Evolutionary conservation across 441 rosid species (phyloP).

Genomic region (Jatropha podagrica): DNA sequence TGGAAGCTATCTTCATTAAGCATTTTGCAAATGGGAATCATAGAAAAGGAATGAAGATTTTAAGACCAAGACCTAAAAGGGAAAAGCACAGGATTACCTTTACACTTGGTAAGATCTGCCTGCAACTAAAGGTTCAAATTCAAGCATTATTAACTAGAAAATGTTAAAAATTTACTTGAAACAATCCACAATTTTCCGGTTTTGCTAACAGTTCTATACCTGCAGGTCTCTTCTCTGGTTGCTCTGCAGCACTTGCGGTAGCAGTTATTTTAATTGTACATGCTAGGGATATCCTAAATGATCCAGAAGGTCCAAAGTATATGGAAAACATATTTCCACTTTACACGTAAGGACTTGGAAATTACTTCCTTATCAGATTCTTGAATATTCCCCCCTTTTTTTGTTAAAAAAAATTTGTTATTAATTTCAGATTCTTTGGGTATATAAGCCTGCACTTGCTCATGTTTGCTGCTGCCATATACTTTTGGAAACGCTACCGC

Average conservation of each 20-base stretch:
- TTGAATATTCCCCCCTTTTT: not conserved
- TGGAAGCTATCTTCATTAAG: slow-evolving; percentile 57
- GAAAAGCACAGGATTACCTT: slow-evolving; percentile 71
- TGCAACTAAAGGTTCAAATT: not conserved
- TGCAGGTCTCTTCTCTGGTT: slow-evolving; percentile 73
- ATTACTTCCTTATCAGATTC: not conserved
- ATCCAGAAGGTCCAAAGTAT: slow-evolving; percentile 46
- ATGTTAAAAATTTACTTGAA: not conserved
- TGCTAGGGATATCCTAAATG: slow-evolving; percentile 47
- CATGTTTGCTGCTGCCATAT: slow-evolving; percentile 56
- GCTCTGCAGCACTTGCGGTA: slow-evolving; percentile 55
- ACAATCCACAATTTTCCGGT: not conserved
- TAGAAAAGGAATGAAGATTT: slow-evolving; percentile 55
- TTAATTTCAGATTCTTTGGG: slow-evolving; percentile 56
- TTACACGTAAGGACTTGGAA: slow-evolving; percentile 46
- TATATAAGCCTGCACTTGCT: slow-evolving; percentile 69
- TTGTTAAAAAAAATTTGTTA: not conserved
- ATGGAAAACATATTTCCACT: slow-evolving; percentile 86
- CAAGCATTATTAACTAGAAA: not conserved
- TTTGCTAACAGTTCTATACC: not conserved
- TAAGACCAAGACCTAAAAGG: slow-evolving; percentile 57
- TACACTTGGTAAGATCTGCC: slow-evolving; percentile 43
- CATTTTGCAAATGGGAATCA: slow-evolving; percentile 79
- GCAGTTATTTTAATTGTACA: slow-evolving; percentile 51
- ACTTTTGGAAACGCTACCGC: slow-evolving; percentile 62